A percentile compares a stretch with the other conserved stretches of the same genome.
Conservation (phyloP, 2,329 filamentous ascomycete species). For the Thielaviopsis populi region DNA sequence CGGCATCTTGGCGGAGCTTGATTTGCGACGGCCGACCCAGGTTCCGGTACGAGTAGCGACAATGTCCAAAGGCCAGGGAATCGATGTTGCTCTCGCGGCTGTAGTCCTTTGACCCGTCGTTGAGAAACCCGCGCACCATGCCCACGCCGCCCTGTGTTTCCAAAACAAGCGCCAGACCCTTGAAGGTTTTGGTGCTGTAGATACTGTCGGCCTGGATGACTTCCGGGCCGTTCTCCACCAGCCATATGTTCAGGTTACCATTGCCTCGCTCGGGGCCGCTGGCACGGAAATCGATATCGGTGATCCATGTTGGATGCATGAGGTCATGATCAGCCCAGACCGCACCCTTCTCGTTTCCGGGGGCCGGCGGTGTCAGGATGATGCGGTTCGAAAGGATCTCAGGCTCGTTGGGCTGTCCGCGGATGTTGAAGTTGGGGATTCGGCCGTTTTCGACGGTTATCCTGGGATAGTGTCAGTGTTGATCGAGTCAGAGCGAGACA, state of each 20-base stretch:
- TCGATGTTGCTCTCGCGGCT: slow-evolving; percentile 62
- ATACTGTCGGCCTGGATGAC: slow-evolving; percentile 58
- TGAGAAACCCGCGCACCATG: slow-evolving; percentile 80
- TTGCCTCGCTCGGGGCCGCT: slow-evolving; percentile 71
- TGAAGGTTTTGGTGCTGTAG: slow-evolving; percentile 72
- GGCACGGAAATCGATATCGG: slow-evolving; percentile 75
- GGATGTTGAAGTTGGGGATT: slow-evolving; percentile 40
- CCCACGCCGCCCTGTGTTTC: slow-evolving; percentile 69
- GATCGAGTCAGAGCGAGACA: neutral
- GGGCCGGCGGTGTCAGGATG: slow-evolving; percentile 76
- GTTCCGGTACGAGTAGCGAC: slow-evolving; percentile 81
- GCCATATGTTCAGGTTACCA: slow-evolving; percentile 91
- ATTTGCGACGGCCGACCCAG: slow-evolving; percentile 69
- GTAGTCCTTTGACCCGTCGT: slow-evolving; percentile 75
- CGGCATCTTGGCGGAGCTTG: slow-evolving; percentile 50
- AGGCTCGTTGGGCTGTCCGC: slow-evolving; percentile 39
- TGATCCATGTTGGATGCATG: slow-evolving; percentile 56
- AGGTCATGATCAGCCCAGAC: slow-evolving; percentile 59
- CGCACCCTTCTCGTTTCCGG: slow-evolving; percentile 71
- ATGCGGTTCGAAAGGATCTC: slow-evolving; percentile 74
- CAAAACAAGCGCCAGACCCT: slow-evolving; percentile 76
- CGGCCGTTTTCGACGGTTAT: slow-evolving; percentile 45
- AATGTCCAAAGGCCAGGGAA: slow-evolving; percentile 81
- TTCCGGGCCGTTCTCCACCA: slow-evolving; percentile 52
- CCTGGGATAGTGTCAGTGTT: slow-evolving; percentile 25